phyloP scores from a whole-genome alignment of 495 filamentous ascomycete genomes.

The Hypoxylon lienhwacheense region DNA sequence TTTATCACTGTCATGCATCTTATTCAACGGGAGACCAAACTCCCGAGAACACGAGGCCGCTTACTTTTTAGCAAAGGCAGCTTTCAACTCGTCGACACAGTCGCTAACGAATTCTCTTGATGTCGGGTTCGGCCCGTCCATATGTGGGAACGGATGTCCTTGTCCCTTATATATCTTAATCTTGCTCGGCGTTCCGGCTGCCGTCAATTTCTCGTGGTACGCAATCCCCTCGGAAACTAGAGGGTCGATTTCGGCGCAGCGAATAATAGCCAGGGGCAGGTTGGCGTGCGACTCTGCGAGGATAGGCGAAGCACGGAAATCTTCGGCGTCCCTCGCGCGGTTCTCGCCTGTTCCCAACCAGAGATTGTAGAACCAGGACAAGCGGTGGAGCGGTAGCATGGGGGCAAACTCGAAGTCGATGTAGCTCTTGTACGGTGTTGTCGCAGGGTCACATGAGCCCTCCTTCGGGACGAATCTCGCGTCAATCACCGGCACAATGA shows the following conservation, averaged over 20 bases:
- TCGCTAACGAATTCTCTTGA: slow-evolving; percentile 41
- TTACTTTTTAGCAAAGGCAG: slow-evolving; percentile 29
- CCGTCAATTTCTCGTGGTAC: slow-evolving; percentile 41
- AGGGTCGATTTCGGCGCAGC: slow-evolving; percentile 41
- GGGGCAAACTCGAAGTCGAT: slow-evolving; percentile 42
- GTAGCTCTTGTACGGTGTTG: slow-evolving; percentile 42
- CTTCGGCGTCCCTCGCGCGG: slow-evolving; percentile 30
- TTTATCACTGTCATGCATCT: too few relatives aligned
- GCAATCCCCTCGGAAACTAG: slow-evolving; percentile 40
- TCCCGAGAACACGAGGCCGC: not conserved
- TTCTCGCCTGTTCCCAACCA: slow-evolving; percentile 42
- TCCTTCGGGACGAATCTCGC: slow-evolving; percentile 42
- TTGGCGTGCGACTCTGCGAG: slow-evolving; percentile 40
- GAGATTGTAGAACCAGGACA: slow-evolving; percentile 46
- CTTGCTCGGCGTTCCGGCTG: slow-evolving; percentile 39
- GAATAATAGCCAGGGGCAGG: slow-evolving; percentile 41
- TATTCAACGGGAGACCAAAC: too few relatives aligned
- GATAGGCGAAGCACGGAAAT: slow-evolving; percentile 43
- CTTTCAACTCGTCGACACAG: slow-evolving; percentile 37
- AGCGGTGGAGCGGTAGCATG: slow-evolving; percentile 41
- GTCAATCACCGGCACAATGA: slow-evolving; percentile 57
- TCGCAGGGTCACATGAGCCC: slow-evolving; percentile 38
- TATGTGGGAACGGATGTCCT: slow-evolving; percentile 44
- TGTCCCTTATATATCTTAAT: slow-evolving; percentile 44
- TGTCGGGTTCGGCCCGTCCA: slow-evolving; percentile 39